Percentiles rank a stretch among this genome's conserved stretches.
These are phyloP conservation scores for Pythium coloratum DNA, from an alignment of 352 stramenopile species.

Conservation along the genomic window DNA sequence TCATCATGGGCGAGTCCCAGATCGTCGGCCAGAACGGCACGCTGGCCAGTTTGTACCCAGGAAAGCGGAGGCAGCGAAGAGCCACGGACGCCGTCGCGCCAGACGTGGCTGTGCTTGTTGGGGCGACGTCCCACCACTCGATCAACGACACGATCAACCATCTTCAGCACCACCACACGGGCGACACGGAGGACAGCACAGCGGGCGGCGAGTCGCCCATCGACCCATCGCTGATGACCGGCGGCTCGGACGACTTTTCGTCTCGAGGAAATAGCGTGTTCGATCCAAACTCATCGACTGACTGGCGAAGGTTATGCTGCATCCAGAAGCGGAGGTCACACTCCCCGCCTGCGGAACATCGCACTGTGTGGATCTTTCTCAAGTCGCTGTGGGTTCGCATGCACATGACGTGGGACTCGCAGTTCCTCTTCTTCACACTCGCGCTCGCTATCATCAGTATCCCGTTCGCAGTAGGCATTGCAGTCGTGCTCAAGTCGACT, in stretches of 20 bases:
- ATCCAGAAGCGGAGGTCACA: background rate
- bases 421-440: slow-evolving; percentile 59
- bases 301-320: slow-evolving; percentile 16
- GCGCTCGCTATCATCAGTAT: slow-evolving; percentile 53
- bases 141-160: slow-evolving; percentile 15
- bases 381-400: slow-evolving; percentile 54
- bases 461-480: slow-evolving; percentile 38
- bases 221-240: slow-evolving; percentile 7
- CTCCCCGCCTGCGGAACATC: background rate
- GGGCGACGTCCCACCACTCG: slow-evolving; percentile 10
- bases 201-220: slow-evolving; percentile 5
- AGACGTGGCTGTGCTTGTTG: slow-evolving; percentile 1
- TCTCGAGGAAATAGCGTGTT: slow-evolving; percentile 9
- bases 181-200: slow-evolving; percentile 15
- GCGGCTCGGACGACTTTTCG: slow-evolving; percentile 21
- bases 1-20: slow-evolving; percentile 72
- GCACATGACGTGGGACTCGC: slow-evolving; percentile 74
- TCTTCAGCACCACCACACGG: slow-evolving; percentile 23
- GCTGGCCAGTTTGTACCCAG: slow-evolving; percentile 28
- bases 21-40: slow-evolving; percentile 34
- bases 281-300: background rate
- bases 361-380: slow-evolving; percentile 25
- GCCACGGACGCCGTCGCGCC: slow-evolving; percentile 18
- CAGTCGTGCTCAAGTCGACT: slow-evolving; percentile 34
- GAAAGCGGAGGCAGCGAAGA: slow-evolving; percentile 26